Evolutionary conservation across 257 asterid genomes (phyloP), one percentile per base, ranked within the genome.

Genomic region (Capsicum baccatum): DNA sequence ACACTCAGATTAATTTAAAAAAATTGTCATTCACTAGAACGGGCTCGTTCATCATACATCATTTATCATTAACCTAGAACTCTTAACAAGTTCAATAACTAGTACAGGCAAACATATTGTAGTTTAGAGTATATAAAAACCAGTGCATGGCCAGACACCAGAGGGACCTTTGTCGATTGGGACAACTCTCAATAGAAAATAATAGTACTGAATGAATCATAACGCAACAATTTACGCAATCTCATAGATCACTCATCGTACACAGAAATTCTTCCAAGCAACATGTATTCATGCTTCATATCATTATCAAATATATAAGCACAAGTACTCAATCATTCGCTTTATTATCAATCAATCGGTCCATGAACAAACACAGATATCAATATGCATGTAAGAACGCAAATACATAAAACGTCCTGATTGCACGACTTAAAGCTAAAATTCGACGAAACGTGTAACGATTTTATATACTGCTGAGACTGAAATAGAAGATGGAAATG

Each of bases 331-430:
- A 26, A 2, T 26, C 33, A 26, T 26, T 26, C 33, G 81, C 63
- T 1, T 14, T 26, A 4, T 8, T 33, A 76, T 52, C 12, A 52
- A 52, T 26, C 26, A 52, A 50, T 48, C 42, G 39, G 62, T 76
- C 13, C 63, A 6, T 26, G 63, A 76, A 76, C 81, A 52, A 52
- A 50, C 19, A 11, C 4, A 74, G 6, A 48, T 48, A 74, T 74
- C 60, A 74, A 26, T 13, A 50, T 50, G 58, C 80, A 71, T 73
- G 19, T 73, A 50, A 50, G n/a, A 73, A 73, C 42, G 59, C 16
- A 73, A 73, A 47, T 19, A 19, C n/a, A 21, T 74, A n/a, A 21
- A 74, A 26, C 42, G 9, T 74, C 80, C 80, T 74, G 48, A 21
- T 52, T 50, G 63, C 9, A 52, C 47, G 63, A 76, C 3, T 26